These are phyloP conservation scores for Spergularia azorica DNA, from an alignment of 179 eudicot species.

Conservation along the genomic window DNA sequence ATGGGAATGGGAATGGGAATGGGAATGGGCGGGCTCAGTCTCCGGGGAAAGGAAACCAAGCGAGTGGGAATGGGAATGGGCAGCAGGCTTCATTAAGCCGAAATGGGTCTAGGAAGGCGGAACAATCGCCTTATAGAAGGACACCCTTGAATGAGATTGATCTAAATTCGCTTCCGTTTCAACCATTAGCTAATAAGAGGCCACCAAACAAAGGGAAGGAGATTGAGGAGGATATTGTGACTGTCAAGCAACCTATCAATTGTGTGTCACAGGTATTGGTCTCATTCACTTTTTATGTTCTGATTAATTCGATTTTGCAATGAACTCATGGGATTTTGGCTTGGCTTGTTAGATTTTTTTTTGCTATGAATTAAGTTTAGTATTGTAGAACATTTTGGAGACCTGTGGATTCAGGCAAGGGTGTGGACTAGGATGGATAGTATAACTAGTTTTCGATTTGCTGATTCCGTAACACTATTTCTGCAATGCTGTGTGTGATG, in stretches of 20 bases:
- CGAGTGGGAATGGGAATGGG: slow-evolving; percentile 12
- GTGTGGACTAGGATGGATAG: neutral
- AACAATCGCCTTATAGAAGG: slow-evolving; percentile 77
- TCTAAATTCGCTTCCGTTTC: slow-evolving; percentile 51
- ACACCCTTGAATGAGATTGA: slow-evolving; percentile 82
- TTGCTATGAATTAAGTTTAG: too few species aligned
- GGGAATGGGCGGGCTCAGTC: slow-evolving; percentile 23
- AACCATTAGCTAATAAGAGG: slow-evolving; percentile 46
- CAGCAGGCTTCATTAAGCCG: slow-evolving; percentile 58
- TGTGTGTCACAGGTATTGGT: slow-evolving; percentile 32
- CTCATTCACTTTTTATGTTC: neutral
- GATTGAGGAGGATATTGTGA: slow-evolving; percentile 33
- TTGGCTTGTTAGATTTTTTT: too few species aligned
- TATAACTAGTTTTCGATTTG: neutral
- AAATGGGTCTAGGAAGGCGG: slow-evolving; percentile 82
- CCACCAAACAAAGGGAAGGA: slow-evolving; percentile 33
- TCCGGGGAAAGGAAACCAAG: slow-evolving; percentile 21
- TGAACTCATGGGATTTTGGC: neutral
- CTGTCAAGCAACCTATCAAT: slow-evolving; percentile 32
- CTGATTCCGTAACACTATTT: neutral
- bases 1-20: slow-evolving; percentile 18
- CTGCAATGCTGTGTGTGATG: neutral
- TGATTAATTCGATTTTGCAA: neutral
- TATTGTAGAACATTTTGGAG: too few species aligned
- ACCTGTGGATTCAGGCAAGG: too few species aligned